Conservation (phyloP, 169 alveolate genomes). For the Plasmodium coatneyi region DNA sequence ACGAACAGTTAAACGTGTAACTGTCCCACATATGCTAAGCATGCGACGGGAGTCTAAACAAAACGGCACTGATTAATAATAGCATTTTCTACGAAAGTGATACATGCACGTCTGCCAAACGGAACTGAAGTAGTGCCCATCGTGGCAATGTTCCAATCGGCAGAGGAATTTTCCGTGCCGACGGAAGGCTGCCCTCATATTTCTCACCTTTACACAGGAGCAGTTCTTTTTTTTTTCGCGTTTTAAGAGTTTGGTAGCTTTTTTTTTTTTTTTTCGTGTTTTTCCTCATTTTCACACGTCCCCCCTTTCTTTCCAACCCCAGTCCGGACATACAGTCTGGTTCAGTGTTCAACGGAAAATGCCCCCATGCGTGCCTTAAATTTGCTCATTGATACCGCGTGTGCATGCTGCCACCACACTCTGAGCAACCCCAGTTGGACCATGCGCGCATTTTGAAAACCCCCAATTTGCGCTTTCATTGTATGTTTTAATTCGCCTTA, state of each 20-base stretch:
- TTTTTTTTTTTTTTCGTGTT: neutral
- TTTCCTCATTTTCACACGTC: neutral
- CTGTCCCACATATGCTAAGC: neutral
- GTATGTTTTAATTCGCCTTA: neutral
- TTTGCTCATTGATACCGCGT: neutral
- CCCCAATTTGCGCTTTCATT: neutral
- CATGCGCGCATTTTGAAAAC: neutral
- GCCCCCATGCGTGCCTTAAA: neutral
- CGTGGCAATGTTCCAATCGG: neutral
- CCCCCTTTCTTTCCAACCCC: neutral
- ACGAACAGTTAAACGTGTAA: neutral
- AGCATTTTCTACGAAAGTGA: neutral
- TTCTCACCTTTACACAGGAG: neutral
- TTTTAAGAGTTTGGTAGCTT: neutral
- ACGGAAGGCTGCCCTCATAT: neutral
- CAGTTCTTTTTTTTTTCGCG: neutral
- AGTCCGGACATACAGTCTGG: neutral
- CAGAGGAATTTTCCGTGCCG: neutral
- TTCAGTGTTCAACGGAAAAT: neutral
- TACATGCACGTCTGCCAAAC: neutral
- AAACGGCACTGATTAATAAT: neutral
- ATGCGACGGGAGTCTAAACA: neutral
- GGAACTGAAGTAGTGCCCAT: neutral
- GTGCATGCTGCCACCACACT: neutral
- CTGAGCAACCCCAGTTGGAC: neutral